These are phyloP conservation scores for Calcarisporium arbuscula DNA, from an alignment of 2,329 filamentous ascomycete species.

Conservation along the genomic window DNA sequence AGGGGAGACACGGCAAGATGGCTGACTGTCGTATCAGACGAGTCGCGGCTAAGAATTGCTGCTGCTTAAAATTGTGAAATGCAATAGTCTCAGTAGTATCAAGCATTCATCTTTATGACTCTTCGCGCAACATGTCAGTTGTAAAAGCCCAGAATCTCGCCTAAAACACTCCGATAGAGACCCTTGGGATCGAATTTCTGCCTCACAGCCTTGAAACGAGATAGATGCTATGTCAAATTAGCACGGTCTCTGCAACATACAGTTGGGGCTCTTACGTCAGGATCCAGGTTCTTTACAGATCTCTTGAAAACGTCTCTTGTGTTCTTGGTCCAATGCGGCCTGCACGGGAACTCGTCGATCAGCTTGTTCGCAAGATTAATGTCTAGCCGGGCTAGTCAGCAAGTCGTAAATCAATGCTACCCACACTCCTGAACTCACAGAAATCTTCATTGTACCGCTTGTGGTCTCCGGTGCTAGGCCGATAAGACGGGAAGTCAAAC, in stretches of 20 bases:
- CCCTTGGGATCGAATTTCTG: constrained; percentile 42
- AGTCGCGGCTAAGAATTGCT: no score
- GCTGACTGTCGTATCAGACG: no score
- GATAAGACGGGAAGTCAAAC: constrained; percentile 46
- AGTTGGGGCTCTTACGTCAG: constrained; percentile 22
- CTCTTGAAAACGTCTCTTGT: constrained; percentile 39
- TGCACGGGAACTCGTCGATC: constrained; percentile 42
- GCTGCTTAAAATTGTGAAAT: no score
- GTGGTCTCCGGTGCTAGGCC: constrained; percentile 37
- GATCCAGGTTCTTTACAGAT: constrained; percentile 40
- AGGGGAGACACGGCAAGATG: no score
- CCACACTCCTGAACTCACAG: constrained; percentile 35
- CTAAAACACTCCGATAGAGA: constrained; percentile 40
- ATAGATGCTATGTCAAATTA: constrained; percentile 25
- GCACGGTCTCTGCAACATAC: neutral
- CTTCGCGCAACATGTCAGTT: constrained; percentile 9
- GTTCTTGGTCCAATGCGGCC: constrained; percentile 50
- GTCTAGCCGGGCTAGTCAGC: constrained; percentile 21
- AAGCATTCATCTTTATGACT: no score
- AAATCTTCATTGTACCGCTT: constrained; percentile 44
- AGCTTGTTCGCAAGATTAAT: constrained; percentile 38
- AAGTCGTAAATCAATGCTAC: neutral
- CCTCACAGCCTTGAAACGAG: constrained; percentile 40
- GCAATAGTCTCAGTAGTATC: no score
- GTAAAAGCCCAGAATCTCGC: constrained; percentile 42